Evolutionary conservation across 768 basidiomycete genomes (phyloP).

Genomic region (Suillus lakei): DNA sequence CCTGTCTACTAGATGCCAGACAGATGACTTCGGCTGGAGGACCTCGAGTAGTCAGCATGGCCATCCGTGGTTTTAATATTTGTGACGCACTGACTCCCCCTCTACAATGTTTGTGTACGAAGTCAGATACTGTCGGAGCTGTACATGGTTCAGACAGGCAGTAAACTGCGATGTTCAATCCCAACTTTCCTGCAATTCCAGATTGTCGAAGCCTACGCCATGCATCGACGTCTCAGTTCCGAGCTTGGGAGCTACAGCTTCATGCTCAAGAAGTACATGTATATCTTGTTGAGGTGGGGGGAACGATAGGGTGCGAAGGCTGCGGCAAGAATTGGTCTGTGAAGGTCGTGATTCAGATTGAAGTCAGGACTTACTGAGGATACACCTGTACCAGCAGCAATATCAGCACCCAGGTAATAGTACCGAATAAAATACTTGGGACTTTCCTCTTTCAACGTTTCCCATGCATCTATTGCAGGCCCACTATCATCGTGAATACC

Average conservation of each 20-base stretch:
- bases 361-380: background rate
- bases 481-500: background rate
- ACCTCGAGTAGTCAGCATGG: background rate
- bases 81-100: background rate
- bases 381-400: background rate
- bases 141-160: background rate
- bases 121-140: background rate
- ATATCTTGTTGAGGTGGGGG: background rate
- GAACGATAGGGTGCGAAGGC: background rate
- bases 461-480: background rate
- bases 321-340: background rate
- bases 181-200: background rate
- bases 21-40: background rate
- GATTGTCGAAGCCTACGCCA: background rate
- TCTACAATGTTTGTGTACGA: background rate
- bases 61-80: background rate
- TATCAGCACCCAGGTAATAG: background rate
- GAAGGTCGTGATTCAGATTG: background rate
- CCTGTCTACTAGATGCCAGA: slow-evolving; percentile 4
- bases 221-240: background rate
- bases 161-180: background rate
- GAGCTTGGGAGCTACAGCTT: background rate
- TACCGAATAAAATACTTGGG: background rate
- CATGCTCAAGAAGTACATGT: background rate
- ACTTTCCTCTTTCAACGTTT: background rate